A percentile compares a stretch with the other conserved stretches of the same genome.
Conservation (phyloP, 1,139 yeast species). For the Eremothecium cymbalariae region DNA sequence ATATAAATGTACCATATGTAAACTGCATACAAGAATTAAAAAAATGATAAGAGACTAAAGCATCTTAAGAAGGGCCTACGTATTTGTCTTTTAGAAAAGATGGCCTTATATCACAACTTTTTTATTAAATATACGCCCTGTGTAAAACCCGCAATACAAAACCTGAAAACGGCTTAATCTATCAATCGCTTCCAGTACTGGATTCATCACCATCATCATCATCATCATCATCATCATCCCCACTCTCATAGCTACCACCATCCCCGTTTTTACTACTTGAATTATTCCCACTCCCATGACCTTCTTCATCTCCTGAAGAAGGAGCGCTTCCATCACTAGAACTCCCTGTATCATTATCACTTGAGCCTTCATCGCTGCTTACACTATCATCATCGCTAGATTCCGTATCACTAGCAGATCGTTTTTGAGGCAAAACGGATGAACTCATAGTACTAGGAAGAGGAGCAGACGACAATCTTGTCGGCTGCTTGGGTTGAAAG, state of each 20-base stretch:
- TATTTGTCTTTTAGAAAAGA: too few relatives aligned
- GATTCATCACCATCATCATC: slow-evolving; percentile 8
- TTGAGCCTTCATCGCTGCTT: slow-evolving; percentile 9
- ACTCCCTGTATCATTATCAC: slow-evolving; percentile 7
- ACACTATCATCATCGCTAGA: slow-evolving; percentile 15
- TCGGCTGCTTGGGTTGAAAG: slow-evolving; percentile 31
- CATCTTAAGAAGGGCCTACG: too few relatives aligned
- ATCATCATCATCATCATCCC: slow-evolving; percentile 10
- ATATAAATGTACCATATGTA: too few relatives aligned
- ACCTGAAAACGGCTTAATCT: too few relatives aligned
- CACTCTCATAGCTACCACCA: slow-evolving; percentile 11
- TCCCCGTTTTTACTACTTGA: slow-evolving; percentile 12
- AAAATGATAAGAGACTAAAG: too few relatives aligned
- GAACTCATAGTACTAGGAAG: slow-evolving; percentile 7
- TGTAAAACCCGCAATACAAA: too few relatives aligned
- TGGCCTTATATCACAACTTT: too few relatives aligned
- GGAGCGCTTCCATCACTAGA: slow-evolving; percentile 9
- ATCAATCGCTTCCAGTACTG: too few relatives aligned
- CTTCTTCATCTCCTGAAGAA: slow-evolving; percentile 8
- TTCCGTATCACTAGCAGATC: slow-evolving; percentile 16
- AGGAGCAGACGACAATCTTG: slow-evolving; percentile 14
- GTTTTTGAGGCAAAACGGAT: slow-evolving; percentile 10
- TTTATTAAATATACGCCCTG: too few relatives aligned
- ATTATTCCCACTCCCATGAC: slow-evolving; percentile 6
- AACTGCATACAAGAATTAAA: too few relatives aligned